Evolutionary conservation across 768 basidiomycete species (phyloP).

Genomic region (Leccinellum luteum): DNA sequence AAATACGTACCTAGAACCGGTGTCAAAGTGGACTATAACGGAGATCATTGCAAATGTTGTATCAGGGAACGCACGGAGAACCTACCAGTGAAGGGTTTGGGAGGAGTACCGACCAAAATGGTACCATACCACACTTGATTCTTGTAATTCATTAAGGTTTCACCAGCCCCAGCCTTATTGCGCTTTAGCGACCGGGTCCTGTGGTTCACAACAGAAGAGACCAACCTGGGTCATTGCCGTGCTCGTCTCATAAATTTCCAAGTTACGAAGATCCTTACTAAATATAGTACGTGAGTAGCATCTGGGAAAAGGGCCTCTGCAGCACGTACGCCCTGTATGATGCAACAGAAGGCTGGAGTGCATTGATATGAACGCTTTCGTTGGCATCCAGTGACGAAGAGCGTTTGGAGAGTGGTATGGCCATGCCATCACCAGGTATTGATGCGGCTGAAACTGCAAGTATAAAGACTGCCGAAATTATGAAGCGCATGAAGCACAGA

Average conservation of each 20-base stretch:
- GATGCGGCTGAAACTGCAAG: conserved; percentile 5
- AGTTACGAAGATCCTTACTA: conserved; percentile 4
- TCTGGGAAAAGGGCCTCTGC: background rate
- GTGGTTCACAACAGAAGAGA: background rate
- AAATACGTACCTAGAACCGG: conserved; percentile 20
- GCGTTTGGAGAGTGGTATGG: conserved; percentile 11
- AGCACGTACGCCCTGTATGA: conserved; percentile 7
- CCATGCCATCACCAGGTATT: background rate
- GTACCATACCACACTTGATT: conserved; percentile 8
- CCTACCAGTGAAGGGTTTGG: background rate
- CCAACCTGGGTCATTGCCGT: background rate
- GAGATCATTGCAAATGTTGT: background rate
- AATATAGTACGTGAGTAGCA: background rate
- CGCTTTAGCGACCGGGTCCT: background rate
- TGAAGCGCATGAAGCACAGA: background rate
- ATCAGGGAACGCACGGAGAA: background rate
- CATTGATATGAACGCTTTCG: background rate
- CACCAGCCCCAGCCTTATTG: background rate
- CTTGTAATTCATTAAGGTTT: background rate
- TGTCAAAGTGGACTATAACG: conserved; percentile 26
- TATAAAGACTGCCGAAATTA: background rate
- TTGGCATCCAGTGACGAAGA: background rate
- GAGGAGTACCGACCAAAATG: conserved; percentile 7
- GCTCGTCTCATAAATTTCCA: background rate
- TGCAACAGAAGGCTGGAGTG: conserved; percentile 1